Base-by-base conservation (phyloP, 2,329 filamentous ascomycete genomes). In the Dichotomopilus funicola region DNA sequence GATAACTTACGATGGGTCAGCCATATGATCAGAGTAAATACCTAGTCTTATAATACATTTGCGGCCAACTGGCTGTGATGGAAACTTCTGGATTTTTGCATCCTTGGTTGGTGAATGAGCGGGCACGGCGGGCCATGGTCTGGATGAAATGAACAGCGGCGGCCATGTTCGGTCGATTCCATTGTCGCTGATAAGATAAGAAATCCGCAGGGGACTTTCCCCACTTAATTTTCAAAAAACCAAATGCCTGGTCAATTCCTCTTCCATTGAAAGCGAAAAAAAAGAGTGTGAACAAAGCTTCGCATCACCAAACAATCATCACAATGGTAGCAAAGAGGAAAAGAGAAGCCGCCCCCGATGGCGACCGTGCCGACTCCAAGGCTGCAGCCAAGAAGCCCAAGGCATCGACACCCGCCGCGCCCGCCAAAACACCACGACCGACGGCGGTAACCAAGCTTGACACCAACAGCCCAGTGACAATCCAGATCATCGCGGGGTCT, bases 401-500 rank as follows among this genome's bases (percentile, higher is more conserved):
- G 34, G 53, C 59, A 31, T 37, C 57, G 2, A 12, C 19, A 27
- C 19, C 19, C 19, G 19, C 19, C 19, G 19, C 19, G 19, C 19
- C 19, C 19, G 19, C 55, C 43, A 49, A 55, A 49, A 35, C 55
- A 35, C 54, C 53, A 33, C 38, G 53, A 37, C 49, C 57, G 49
- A 36, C 56, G 34, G 52, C 53, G 9, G 49, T 43, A 33, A 58
- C 60, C 57, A 62, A 59, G 64, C 45, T 59, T 43, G 55, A 59
- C 62, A 60, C 47, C 64, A 44, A 58, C 62, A 33, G 58, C 56
- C 46, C 64, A 69, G 44, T 72, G 62, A 85, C 86, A n/a, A 78
- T 97, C 57, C 94, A 97, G 71, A 86, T 99, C 62, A 80, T 97
- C 58, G 86, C 90, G 6, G 94, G 94, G 48, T 96, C 91, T 52